These are phyloP conservation scores for Candida wancherniae DNA, from an alignment of 805 yeast genomes.

Conservation along the genomic window DNA sequence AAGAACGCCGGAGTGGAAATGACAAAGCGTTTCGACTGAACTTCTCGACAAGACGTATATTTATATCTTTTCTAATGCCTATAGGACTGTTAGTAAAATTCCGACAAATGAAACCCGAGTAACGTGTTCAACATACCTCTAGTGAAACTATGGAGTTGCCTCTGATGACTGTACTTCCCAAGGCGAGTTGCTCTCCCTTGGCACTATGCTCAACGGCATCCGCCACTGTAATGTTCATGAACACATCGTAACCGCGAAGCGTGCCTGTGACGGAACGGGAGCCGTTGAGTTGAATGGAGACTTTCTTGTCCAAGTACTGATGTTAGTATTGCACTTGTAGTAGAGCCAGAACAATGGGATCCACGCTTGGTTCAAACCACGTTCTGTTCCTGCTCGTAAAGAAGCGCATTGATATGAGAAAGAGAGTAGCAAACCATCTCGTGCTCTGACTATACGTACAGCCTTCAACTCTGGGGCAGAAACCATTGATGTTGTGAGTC, in stretches of 20 bases:
- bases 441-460: constrained; percentile 35
- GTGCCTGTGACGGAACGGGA: constrained; percentile 74
- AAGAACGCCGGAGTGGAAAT: constrained; percentile 62
- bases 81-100: constrained; percentile 5
- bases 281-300: constrained; percentile 74
- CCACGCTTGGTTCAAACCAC: no score
- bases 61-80: constrained; percentile 11
- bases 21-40: constrained; percentile 43
- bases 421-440: no score
- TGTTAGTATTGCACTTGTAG: constrained; percentile 19
- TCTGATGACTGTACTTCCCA: constrained; percentile 70
- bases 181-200: constrained; percentile 45
- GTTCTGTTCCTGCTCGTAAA: no score
- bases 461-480: constrained; percentile 60
- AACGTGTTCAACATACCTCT: constrained; percentile 43
- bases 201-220: constrained; percentile 61
- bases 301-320: constrained; percentile 73
- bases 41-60: background rate
- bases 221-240: constrained; percentile 65
- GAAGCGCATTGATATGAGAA: no score
- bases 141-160: constrained; percentile 75
- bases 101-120: background rate
- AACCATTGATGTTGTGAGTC: no score
- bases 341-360: no score
- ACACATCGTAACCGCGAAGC: constrained; percentile 82